Conservation (phyloP, 1,284 basidiomycete species). For the Agaricales sp. region DNA sequence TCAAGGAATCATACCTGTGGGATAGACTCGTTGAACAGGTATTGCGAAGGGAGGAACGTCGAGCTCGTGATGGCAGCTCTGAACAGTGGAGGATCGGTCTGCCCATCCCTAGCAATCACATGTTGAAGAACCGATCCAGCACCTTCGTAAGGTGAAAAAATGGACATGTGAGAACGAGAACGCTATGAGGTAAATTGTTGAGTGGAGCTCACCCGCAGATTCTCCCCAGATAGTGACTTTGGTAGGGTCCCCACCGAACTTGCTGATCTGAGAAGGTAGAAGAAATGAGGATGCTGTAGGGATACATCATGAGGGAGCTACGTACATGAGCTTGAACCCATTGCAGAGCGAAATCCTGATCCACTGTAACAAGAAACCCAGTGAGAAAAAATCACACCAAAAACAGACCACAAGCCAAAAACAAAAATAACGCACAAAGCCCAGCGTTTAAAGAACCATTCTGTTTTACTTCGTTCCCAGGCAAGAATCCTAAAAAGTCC, state of each 20-base stretch:
- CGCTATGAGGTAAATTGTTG: neutral
- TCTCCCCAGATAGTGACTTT: too few relatives aligned
- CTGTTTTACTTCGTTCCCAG: slow-evolving; percentile 10
- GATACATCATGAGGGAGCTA: too few relatives aligned
- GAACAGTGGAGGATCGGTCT: slow-evolving; percentile 9
- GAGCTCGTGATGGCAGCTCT: slow-evolving; percentile 15
- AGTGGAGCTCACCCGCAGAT: neutral
- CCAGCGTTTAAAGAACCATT: slow-evolving; percentile 14
- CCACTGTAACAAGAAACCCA: neutral
- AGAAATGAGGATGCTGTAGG: too few relatives aligned
- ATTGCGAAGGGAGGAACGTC: slow-evolving; percentile 14
- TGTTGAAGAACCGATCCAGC: slow-evolving; percentile 8
- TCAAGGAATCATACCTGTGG: neutral
- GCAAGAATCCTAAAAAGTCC: slow-evolving; percentile 11
- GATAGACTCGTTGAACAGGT: slow-evolving; percentile 11
- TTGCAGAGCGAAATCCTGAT: slow-evolving; percentile 11
- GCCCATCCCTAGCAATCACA: slow-evolving; percentile 7
- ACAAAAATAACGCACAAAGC: slow-evolving; percentile 9
- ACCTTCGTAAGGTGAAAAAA: slow-evolving; percentile 3
- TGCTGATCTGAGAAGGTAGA: neutral
- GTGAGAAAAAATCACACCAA: neutral
- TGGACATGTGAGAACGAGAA: neutral
- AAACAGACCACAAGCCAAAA: slow-evolving; percentile 1
- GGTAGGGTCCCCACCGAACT: neutral
- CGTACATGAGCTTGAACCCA: slow-evolving; percentile 8